Evolutionary conservation across 2,329 filamentous ascomycete genomes (phyloP).

Genomic region (Pyrenochaeta sp.): DNA sequence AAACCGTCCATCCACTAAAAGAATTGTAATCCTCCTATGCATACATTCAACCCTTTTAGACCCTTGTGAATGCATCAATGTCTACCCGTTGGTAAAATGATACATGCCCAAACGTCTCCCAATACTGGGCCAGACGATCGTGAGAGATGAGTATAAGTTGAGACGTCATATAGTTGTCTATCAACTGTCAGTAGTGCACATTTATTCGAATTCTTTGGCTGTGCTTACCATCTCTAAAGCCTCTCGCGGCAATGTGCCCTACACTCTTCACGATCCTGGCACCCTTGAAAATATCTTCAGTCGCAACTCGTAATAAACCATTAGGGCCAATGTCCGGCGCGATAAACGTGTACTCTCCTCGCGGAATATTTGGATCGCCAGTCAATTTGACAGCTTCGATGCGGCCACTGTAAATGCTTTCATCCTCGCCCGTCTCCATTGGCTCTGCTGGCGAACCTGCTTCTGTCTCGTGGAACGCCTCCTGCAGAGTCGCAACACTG

Average conservation of each 20-base stretch:
- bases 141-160: constrained; percentile 81
- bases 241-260: constrained; percentile 79
- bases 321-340: constrained; percentile 76
- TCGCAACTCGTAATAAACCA: constrained; percentile 70
- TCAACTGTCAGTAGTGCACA: background rate
- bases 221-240: constrained; percentile 74
- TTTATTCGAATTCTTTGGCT: background rate
- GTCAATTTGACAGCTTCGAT: constrained; percentile 90
- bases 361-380: constrained; percentile 87
- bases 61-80: constrained; percentile 48
- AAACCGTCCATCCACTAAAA: background rate
- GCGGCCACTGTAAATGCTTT: constrained; percentile 67
- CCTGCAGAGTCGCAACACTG: constrained; percentile 44
- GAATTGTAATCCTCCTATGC: background rate
- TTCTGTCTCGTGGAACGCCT: constrained; percentile 1
- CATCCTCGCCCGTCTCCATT: constrained; percentile 13
- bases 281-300: constrained; percentile 75
- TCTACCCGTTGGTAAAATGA: constrained; percentile 59
- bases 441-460: background rate
- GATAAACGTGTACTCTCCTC: constrained; percentile 84
- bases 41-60: constrained; percentile 10
- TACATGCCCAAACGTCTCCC: constrained; percentile 67
- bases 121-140: constrained; percentile 82
- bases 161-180: constrained; percentile 77
- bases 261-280: constrained; percentile 75